phyloP scores from a whole-genome alignment of 169 alveolate species.

The Plasmodium berghei region DNA sequence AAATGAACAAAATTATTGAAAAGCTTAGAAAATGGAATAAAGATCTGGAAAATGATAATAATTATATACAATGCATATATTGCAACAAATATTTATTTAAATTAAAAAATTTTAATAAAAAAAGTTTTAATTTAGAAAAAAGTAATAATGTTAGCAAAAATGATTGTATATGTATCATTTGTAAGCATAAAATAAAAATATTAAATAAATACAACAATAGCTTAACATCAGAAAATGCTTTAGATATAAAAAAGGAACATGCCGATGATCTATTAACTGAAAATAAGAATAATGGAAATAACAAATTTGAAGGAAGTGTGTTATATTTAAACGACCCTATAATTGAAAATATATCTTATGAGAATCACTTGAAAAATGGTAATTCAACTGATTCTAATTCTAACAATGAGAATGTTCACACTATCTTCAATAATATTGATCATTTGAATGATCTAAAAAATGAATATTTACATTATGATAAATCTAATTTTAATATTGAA shows the following conservation, averaged over 20 bases:
- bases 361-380: neutral
- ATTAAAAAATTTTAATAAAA: slow-evolving; percentile 15
- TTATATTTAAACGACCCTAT: too few relatives aligned
- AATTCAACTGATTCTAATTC: neutral
- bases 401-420: too few relatives aligned
- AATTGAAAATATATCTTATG: neutral
- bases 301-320: neutral
- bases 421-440: too few relatives aligned
- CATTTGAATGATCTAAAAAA: too few relatives aligned
- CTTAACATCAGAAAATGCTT: neutral
- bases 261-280: slow-evolving; percentile 5
- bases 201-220: slow-evolving; percentile 39
- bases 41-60: slow-evolving; percentile 15
- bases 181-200: slow-evolving; percentile 51
- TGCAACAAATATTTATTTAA: slow-evolving; percentile 62
- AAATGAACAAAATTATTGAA: slow-evolving; percentile 44
- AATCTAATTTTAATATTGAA: too few relatives aligned
- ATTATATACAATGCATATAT: slow-evolving; percentile 47
- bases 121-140: slow-evolving; percentile 7
- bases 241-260: slow-evolving; percentile 7
- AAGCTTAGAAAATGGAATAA: slow-evolving; percentile 40
- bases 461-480: too few relatives aligned
- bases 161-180: slow-evolving; percentile 27
- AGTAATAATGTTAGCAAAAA: slow-evolving; percentile 24
- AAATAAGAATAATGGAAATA: slow-evolving; percentile 1